phyloP scores from a whole-genome alignment of 2,329 filamentous ascomycete genomes.

The Canariomyces notabilis region DNA sequence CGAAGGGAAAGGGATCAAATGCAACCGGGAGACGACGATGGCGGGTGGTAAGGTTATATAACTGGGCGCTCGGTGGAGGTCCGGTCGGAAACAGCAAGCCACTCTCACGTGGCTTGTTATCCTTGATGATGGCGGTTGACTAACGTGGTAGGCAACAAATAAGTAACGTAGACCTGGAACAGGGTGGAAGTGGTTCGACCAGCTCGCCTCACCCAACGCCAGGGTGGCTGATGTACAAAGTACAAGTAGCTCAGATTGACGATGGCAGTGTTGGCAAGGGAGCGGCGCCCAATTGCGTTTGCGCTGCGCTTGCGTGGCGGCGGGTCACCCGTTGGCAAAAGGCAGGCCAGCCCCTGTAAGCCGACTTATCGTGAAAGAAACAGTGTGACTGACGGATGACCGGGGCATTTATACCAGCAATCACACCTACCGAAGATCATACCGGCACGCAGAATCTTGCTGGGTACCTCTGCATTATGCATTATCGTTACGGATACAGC shows the following conservation, averaged over 20 bases:
- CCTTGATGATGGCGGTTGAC: slow-evolving; percentile 19
- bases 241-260: not conserved
- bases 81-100: slow-evolving; percentile 15
- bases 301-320: not conserved
- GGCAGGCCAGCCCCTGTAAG: slow-evolving; percentile 1
- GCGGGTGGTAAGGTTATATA: slow-evolving; percentile 18
- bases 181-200: slow-evolving; percentile 24
- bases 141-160: slow-evolving; percentile 10
- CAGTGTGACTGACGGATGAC: too few relatives aligned
- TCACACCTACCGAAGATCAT: too few relatives aligned
- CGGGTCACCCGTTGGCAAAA: slow-evolving; percentile 5
- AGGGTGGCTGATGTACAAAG: slow-evolving; percentile 1
- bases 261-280: not conserved
- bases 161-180: slow-evolving; percentile 20
- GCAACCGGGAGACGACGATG: not conserved
- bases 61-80: slow-evolving; percentile 13
- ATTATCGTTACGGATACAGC: too few relatives aligned
- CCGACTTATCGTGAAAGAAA: too few relatives aligned
- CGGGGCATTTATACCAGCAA: too few relatives aligned
- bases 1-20: slow-evolving; percentile 3
- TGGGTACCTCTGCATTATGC: too few relatives aligned
- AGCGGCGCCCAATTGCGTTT: not conserved
- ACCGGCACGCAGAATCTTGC: too few relatives aligned
- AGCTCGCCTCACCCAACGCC: slow-evolving; percentile 16
- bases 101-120: slow-evolving; percentile 24